Percentiles rank a stretch among this genome's conserved stretches.
These are phyloP conservation scores for Pseudogymnoascus sp. DNA, from an alignment of 2,329 filamentous ascomycete species.

Conservation along the genomic window DNA sequence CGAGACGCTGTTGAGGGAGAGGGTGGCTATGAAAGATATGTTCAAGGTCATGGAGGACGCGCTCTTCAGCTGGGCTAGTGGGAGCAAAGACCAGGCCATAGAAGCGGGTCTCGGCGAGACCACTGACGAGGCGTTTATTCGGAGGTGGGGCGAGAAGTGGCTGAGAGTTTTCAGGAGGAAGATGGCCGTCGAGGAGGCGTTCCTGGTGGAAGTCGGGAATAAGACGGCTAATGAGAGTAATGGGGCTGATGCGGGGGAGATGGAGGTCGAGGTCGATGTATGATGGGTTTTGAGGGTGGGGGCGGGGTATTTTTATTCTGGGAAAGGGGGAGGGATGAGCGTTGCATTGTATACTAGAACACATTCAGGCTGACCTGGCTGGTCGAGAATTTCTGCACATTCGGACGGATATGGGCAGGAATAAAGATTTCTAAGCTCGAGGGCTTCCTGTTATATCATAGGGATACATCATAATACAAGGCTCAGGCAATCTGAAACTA, in stretches of 20 bases:
- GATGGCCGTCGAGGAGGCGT: slow-evolving; percentile 76
- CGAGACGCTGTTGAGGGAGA: slow-evolving; percentile 61
- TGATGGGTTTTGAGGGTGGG: neutral
- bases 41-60: slow-evolving; percentile 77
- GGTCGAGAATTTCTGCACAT: slow-evolving; percentile 5
- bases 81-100: slow-evolving; percentile 66
- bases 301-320: slow-evolving; percentile 17
- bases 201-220: slow-evolving; percentile 36
- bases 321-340: neutral
- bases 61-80: slow-evolving; percentile 62
- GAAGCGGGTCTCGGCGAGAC: slow-evolving; percentile 54
- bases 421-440: slow-evolving; percentile 3
- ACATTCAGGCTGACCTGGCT: slow-evolving; percentile 6
- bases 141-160: slow-evolving; percentile 81
- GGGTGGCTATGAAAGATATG: slow-evolving; percentile 66
- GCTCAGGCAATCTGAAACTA: neutral
- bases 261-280: slow-evolving; percentile 10
- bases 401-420: neutral
- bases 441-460: slow-evolving; percentile 1
- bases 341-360: slow-evolving; percentile 8
- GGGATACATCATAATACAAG: slow-evolving; percentile 1
- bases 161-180: slow-evolving; percentile 74
- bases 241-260: slow-evolving; percentile 12
- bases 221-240: slow-evolving; percentile 10
- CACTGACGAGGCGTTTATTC: slow-evolving; percentile 56